A percentile compares a stretch with the other conserved stretches of the same genome.
Conservation (phyloP, 2,329 filamentous ascomycete genomes). For the Sporothrix sp. region DNA sequence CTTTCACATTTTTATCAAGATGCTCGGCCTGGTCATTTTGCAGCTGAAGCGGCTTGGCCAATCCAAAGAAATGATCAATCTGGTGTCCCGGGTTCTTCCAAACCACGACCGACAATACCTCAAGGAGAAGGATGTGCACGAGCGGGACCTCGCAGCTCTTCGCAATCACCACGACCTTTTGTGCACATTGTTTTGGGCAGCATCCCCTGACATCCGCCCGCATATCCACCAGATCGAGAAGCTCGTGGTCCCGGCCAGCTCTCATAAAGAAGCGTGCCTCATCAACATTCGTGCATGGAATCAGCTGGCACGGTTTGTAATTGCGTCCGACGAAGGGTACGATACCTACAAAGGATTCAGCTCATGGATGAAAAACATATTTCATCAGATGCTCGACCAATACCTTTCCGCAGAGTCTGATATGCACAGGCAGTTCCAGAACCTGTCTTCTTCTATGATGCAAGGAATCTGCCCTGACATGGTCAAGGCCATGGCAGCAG, state of each 20-base stretch:
- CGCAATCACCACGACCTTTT: conserved; percentile 61
- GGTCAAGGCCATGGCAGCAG: conserved; percentile 39
- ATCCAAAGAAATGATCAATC: conserved; percentile 49
- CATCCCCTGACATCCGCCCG: conserved; percentile 45
- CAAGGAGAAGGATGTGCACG: conserved; percentile 50
- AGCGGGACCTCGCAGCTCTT: conserved; percentile 53
- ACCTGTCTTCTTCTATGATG: conserved; percentile 37
- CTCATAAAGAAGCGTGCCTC: conserved; percentile 56
- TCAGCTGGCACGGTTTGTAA: conserved; percentile 50
- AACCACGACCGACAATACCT: conserved; percentile 56
- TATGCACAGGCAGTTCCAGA: conserved; percentile 45
- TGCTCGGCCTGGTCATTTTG: conserved; percentile 48
- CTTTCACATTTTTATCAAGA: conserved; percentile 59
- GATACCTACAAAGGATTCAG: conserved; percentile 40
- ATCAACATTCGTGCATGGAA: conserved; percentile 56
- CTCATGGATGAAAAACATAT: conserved; percentile 48
- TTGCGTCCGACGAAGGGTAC: conserved; percentile 34
- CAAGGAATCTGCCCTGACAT: conserved; percentile 34
- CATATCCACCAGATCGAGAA: conserved; percentile 46
- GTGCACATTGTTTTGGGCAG: conserved; percentile 56
- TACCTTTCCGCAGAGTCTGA: conserved; percentile 47
- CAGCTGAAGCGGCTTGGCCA: conserved; percentile 38
- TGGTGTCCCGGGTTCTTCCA: conserved; percentile 52
- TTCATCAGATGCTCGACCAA: conserved; percentile 47
- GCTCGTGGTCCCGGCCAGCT: too few species aligned